phyloP scores from a whole-genome alignment of 768 basidiomycete species.

The Mycena venus region DNA sequence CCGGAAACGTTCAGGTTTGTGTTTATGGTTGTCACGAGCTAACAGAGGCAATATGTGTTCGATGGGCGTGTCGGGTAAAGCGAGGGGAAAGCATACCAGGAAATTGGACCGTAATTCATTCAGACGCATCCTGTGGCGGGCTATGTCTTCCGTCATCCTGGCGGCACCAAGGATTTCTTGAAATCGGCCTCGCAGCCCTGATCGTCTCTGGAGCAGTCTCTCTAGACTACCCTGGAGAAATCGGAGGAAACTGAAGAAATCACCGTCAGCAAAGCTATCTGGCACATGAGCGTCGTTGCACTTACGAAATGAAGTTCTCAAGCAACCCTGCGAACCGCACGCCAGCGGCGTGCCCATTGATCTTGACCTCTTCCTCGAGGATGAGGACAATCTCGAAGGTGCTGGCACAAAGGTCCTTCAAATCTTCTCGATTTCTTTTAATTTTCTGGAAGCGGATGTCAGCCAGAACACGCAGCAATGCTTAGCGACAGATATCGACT shows the following conservation, averaged over 20 bases:
- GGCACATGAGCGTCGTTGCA: neutral
- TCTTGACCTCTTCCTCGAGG: no score
- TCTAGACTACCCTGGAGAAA: neutral
- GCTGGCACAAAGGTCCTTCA: constrained; percentile 1
- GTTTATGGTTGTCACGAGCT: neutral
- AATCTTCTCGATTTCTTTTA: constrained; percentile 10
- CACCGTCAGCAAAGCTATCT: neutral
- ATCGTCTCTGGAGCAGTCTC: neutral
- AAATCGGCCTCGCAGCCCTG: neutral
- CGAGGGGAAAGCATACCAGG: no score
- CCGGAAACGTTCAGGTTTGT: neutral
- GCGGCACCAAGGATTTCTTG: no score
- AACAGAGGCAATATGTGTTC: neutral
- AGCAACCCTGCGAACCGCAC: neutral
- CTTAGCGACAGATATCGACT: neutral
- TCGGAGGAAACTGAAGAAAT: neutral
- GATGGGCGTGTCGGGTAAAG: neutral
- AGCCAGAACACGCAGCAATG: neutral
- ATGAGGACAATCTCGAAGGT: neutral
- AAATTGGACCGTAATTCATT: constrained; percentile 5
- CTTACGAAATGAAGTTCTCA: neutral
- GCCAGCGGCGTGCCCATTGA: neutral
- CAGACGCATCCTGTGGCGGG: neutral
- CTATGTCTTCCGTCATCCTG: neutral
- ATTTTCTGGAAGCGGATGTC: neutral